phyloP scores from a whole-genome alignment of 1,139 yeast species.

The Debaryomycetaceae sp. region DNA sequence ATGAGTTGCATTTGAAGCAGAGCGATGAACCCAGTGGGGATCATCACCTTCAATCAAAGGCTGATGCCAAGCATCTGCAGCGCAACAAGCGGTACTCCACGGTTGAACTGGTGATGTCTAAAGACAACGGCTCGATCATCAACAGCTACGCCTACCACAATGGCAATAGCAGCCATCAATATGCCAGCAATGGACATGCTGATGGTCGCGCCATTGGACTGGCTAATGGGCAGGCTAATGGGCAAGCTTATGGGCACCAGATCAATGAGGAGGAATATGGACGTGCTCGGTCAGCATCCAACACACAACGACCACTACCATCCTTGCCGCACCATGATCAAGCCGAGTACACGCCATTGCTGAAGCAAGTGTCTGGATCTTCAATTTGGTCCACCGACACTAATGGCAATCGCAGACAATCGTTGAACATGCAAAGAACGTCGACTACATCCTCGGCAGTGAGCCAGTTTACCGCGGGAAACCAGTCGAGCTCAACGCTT shows the following conservation, averaged over 20 bases:
- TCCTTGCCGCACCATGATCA: slow-evolving; percentile 8
- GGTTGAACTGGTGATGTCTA: slow-evolving; percentile 8
- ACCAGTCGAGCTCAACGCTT: slow-evolving; percentile 19
- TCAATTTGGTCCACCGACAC: slow-evolving; percentile 41
- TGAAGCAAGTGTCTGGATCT: slow-evolving; percentile 29
- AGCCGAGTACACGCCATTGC: slow-evolving; percentile 15
- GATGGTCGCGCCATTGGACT: slow-evolving; percentile 8
- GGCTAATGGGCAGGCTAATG: slow-evolving; percentile 2
- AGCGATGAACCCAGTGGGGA: slow-evolving; percentile 12
- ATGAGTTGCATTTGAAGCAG: slow-evolving; percentile 39
- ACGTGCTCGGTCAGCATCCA: too few relatives aligned
- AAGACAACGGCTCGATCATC: slow-evolving; percentile 4
- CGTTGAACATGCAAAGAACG: slow-evolving; percentile 30
- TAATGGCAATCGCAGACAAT: slow-evolving; percentile 20
- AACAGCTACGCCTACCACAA: slow-evolving; percentile 4
- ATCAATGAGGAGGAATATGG: too few relatives aligned
- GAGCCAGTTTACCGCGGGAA: slow-evolving; percentile 23
- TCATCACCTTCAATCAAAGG: slow-evolving; percentile 3
- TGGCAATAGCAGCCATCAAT: background rate
- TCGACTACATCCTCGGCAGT: slow-evolving; percentile 29
- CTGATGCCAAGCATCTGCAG: slow-evolving; percentile 4
- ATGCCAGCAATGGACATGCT: slow-evolving; percentile 4
- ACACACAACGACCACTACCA: slow-evolving; percentile 9
- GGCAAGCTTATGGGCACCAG: slow-evolving; percentile 4
- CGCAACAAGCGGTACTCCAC: slow-evolving; percentile 8